phyloP scores from a whole-genome alignment of 2,329 filamentous ascomycete genomes.

The Trichoderma arundinaceum region DNA sequence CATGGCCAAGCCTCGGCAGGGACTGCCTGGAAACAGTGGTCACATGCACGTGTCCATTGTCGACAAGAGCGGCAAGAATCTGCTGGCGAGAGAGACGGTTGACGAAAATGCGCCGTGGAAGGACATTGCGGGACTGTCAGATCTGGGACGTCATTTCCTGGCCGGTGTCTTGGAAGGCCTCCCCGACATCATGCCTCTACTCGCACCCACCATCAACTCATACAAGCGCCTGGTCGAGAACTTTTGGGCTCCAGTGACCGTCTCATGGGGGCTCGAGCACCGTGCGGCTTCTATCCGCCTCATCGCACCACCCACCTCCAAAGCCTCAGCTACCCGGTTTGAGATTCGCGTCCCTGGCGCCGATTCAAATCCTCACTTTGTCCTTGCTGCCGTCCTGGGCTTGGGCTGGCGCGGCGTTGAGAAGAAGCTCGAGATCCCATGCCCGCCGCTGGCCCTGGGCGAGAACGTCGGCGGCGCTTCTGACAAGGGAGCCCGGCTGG shows the following conservation, averaged over 20 bases:
- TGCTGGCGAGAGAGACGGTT: slow-evolving; percentile 74
- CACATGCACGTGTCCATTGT: slow-evolving; percentile 95
- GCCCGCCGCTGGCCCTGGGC: slow-evolving; percentile 83
- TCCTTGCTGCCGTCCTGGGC: slow-evolving; percentile 83
- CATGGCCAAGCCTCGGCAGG: slow-evolving; percentile 95
- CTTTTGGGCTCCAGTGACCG: slow-evolving; percentile 98
- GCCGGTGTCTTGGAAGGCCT: slow-evolving; percentile 88
- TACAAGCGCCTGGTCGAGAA: slow-evolving; percentile 99
- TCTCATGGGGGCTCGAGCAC: slow-evolving; percentile 96
- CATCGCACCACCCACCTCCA: slow-evolving; percentile 85
- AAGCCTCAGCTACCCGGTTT: slow-evolving; percentile 84
- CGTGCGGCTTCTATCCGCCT: slow-evolving; percentile 88
- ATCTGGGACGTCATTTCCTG: slow-evolving; percentile 89
- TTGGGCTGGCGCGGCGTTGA: slow-evolving; percentile 91
- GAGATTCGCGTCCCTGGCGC: slow-evolving; percentile 94
- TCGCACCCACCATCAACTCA: slow-evolving; percentile 94
- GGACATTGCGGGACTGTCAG: slow-evolving; percentile 81
- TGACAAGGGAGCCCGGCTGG: slow-evolving; percentile 78
- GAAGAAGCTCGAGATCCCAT: slow-evolving; percentile 83
- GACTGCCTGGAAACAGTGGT: slow-evolving; percentile 90
- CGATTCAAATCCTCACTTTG: slow-evolving; percentile 87
- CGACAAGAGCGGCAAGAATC: slow-evolving; percentile 79
- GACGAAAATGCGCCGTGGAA: slow-evolving; percentile 75
- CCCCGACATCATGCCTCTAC: slow-evolving; percentile 92
- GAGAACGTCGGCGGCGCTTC: slow-evolving; percentile 75